A percentile compares a stretch with the other conserved stretches of the same genome.
Evolutionary conservation across 768 basidiomycete genomes (phyloP).

Genomic region (Clitopilus passeckerianus): DNA sequence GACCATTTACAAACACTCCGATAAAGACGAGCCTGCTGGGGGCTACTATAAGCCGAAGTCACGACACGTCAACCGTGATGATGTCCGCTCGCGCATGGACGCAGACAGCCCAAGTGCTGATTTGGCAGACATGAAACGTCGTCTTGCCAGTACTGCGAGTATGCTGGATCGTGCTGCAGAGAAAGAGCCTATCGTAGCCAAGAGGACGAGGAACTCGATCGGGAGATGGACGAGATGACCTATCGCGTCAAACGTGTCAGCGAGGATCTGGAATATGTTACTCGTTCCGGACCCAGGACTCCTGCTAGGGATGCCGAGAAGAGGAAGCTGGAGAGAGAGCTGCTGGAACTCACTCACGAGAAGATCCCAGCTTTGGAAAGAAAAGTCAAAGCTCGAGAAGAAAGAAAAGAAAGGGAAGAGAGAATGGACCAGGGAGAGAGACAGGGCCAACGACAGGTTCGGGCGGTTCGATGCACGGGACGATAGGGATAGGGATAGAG

Average conservation of each 20-base stretch:
- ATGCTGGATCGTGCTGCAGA: slow-evolving; percentile 73
- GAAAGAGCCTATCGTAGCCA: slow-evolving; percentile 54
- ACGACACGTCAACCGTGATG: slow-evolving; percentile 81
- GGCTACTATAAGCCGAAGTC: slow-evolving; percentile 76
- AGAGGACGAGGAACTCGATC: slow-evolving; percentile 89
- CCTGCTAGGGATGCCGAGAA: slow-evolving; percentile 79
- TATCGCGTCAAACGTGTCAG: slow-evolving; percentile 83
- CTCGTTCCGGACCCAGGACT: slow-evolving; percentile 64
- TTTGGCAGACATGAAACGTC: slow-evolving; percentile 81
- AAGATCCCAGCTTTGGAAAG: slow-evolving; percentile 87
- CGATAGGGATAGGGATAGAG: slow-evolving; percentile 41
- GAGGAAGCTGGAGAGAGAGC: slow-evolving; percentile 81
- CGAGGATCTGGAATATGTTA: slow-evolving; percentile 85
- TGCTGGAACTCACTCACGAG: slow-evolving; percentile 84
- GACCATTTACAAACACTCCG: slow-evolving; percentile 85
- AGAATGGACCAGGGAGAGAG: slow-evolving; percentile 74
- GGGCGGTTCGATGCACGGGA: slow-evolving; percentile 60
- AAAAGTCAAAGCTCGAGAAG: slow-evolving; percentile 74
- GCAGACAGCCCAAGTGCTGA: slow-evolving; percentile 60
- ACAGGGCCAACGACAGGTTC: slow-evolving; percentile 78
- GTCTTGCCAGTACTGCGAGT: slow-evolving; percentile 71
- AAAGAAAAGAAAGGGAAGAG: slow-evolving; percentile 73
- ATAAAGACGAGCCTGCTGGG: slow-evolving; percentile 45
- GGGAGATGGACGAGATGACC: slow-evolving; percentile 82
- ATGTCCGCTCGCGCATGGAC: slow-evolving; percentile 72